Conservation (phyloP, 1,284 basidiomycete genomes). For the Ceratobasidium sp. region DNA sequence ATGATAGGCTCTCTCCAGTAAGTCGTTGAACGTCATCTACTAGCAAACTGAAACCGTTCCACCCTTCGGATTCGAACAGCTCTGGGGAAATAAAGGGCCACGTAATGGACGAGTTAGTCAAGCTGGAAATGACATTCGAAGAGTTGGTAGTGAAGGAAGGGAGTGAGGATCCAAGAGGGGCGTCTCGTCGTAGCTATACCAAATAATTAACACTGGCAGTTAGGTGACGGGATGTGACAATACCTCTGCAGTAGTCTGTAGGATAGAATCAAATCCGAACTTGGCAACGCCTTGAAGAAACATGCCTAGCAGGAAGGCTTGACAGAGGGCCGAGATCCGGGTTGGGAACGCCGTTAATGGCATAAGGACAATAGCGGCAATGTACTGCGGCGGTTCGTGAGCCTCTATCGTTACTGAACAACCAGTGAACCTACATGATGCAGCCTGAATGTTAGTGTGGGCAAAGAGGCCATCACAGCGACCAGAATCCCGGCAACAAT, state of each 20-base stretch:
- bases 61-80: conserved; percentile 53
- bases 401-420: too few relatives aligned
- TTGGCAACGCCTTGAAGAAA: conserved; percentile 79
- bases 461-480: conserved; percentile 72
- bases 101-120: conserved; percentile 62
- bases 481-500: conserved; percentile 68
- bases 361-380: conserved; percentile 75
- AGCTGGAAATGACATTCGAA: conserved; percentile 64
- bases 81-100: conserved; percentile 66
- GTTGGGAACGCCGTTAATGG: conserved; percentile 85
- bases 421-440: conserved; percentile 56
- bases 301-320: conserved; percentile 82
- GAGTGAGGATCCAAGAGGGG: conserved; percentile 67
- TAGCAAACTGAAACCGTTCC: conserved; percentile 79
- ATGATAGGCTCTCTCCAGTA: conserved; percentile 68
- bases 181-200: conserved; percentile 73
- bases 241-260: conserved; percentile 78
- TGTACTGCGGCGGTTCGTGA: conserved; percentile 53
- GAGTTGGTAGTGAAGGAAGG: conserved; percentile 78
- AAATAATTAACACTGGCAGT: conserved; percentile 8
- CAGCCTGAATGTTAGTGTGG: conserved; percentile 67
- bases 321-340: conserved; percentile 75
- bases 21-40: conserved; percentile 87
- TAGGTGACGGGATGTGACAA: conserved; percentile 44
- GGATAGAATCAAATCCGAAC: conserved; percentile 79